Base-by-base conservation (phyloP, 495 filamentous ascomycete genomes). In the Annulohypoxylon nitens region DNA sequence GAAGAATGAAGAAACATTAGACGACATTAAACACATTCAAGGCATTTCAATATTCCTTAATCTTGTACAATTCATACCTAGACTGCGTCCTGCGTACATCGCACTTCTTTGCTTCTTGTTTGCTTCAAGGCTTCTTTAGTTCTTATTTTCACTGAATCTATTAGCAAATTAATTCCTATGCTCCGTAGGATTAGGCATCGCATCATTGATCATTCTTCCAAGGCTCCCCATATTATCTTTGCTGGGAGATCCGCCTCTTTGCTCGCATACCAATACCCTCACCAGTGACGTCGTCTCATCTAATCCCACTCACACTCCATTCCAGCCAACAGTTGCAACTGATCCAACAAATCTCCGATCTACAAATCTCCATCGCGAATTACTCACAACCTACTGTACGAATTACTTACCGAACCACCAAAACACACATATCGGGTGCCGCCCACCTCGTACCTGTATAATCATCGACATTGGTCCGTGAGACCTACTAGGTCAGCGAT, bases 241-340 rank as follows among this genome's bases (percentile, higher is more conserved):
- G 41, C 45, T 26, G 53, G 26, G 48, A 47, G 18, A 43, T 54
- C 51, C 23, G 37, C 25, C 16, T 20, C 33, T 57, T 16, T 59
- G n/a, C 39, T 59, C 60, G 9, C 64, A 69, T 67, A 67, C 66
- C 62, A 70, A 47, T 60, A 37, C 25, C 36, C 47, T 55, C 25
- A 48, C 48, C 57, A 47, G 72, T 75, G 72, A 75, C 72, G 72
- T 75, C 67, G 67, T 70, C 72, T 75, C 59, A 64, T 69, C 58
- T 67, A 36, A 67, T 70, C 63, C 47, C 59, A 55, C 48, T 30
- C 55, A 58, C 50, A 34, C 67, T 64, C 53, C 67, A 75, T 70
- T 70, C 72, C 54, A 67, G 37, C 58, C 51, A 60, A 43, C 39
- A 43, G 39, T 30, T 30, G 3, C 30, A 30, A 30, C 0, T 30